Conservation (phyloP, 2,329 filamentous ascomycete genomes). For the Phyllachora maydis region DNA sequence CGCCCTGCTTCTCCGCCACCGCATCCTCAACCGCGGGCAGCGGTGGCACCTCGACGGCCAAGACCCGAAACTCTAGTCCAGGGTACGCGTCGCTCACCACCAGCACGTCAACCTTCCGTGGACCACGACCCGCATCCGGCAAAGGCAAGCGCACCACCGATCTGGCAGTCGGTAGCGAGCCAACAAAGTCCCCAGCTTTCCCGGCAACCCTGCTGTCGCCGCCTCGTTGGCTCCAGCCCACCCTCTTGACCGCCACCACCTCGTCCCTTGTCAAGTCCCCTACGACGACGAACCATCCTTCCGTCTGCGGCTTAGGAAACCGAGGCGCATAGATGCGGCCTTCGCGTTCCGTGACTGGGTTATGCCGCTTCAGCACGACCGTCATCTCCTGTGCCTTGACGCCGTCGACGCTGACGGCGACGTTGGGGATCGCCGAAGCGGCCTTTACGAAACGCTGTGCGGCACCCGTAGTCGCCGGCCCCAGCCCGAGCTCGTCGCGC, state of each 20-base stretch:
- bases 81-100: conserved; percentile 80
- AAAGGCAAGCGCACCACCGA: conserved; percentile 41
- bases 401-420: conserved; percentile 39
- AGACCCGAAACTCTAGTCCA: conserved; percentile 38
- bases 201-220: conserved; percentile 11
- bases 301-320: conserved; percentile 86
- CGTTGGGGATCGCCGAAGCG: conserved; percentile 43
- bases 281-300: conserved; percentile 78
- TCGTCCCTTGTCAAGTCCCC: conserved; percentile 49
- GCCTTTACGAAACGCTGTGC: conserved; percentile 40
- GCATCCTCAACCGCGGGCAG: conserved; percentile 24
- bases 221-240: conserved; percentile 45
- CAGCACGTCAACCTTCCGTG: conserved; percentile 47
- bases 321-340: conserved; percentile 66
- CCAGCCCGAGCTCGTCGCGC: conserved; percentile 27
- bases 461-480: conserved; percentile 16
- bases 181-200: no score
- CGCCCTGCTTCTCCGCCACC: no score
- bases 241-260: conserved; percentile 67
- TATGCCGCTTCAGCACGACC: conserved; percentile 44
- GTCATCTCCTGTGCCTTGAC: conserved; percentile 42
- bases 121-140: conserved; percentile 15
- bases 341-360: conserved; percentile 41
- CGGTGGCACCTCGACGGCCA: conserved; percentile 29
- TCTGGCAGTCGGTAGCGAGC: conserved; percentile 27